Base-by-base conservation (phyloP, 2,329 filamentous ascomycete species). In the Curvularia eragrostidis region DNA sequence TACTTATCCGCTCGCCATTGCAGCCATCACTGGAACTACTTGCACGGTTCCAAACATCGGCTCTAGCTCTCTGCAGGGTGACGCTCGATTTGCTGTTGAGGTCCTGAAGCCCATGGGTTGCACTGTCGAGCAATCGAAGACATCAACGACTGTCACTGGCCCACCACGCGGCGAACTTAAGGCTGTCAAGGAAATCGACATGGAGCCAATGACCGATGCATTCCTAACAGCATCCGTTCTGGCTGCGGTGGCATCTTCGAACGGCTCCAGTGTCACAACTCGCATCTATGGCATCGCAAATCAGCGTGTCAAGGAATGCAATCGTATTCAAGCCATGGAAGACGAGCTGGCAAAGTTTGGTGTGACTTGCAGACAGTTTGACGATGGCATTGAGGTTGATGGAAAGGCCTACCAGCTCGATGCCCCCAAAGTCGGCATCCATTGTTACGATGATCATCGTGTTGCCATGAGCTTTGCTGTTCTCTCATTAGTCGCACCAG, bases 181-280 rank as follows among this genome's bases (percentile, higher is more conserved):
- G 67, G 89, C 91, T 0, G 81, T 99, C 12, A 80, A 87, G 18
- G 89, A 94, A 58, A 88, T 99, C 26, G 93, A 99, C 71, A 99
- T 99, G 95, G 95, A 98, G 76, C 91, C 94, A 1, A 99, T 99
- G 95, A 99, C 95, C 0, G 95, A 99, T 77, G 95, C 95, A 48
- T 99, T 99, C 82, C 83, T 99, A 51, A 97, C 93, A 4, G 95
- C 95, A 18, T 96, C 93, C 1, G 93, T 97, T 4, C 84, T 99
- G 46, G 95, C 93, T 24, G 95, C 95, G 34, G 91, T 97, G 42
- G 93, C 94, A 9, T 87, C 85, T 13, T 91, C 91, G 1, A 88
- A 87, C 49, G 80, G 79, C 50, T 75, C 77, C 8, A 84, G 82
- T 36, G 80, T 80, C 44, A 89, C 87, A 2, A 99, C 95, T 0